Evolutionary conservation across 1,139 yeast species (phyloP), one percentile per base, ranked within the genome.

Genomic region (Suhomyces bokatorum): DNA sequence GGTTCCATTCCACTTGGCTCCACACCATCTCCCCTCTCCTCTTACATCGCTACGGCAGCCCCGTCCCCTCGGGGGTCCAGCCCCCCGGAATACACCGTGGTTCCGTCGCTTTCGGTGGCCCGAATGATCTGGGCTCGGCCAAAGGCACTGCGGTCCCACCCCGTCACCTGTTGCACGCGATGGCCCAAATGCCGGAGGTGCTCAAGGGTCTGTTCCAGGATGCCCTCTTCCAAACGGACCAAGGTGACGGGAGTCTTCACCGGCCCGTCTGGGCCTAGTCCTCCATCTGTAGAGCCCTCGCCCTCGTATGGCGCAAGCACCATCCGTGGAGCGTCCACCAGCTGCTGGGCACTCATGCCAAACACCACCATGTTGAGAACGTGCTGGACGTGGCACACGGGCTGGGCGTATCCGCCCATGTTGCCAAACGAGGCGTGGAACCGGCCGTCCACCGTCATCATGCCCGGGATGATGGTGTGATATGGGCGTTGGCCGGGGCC

Each of bases 371-470:
- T 62, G 60, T 87, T 87, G 50, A 85, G 63, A 30, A 81, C 83
- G 44, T 86, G 91, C 58, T 87, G 93, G 3, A 87, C 83, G 55
- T 87, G 96, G 1, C 93, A 91, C 52, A 85, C 89, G 2, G 95
- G 95, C 60, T 87, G 96, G 70, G 85, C 87, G 66, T 82, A 87
- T 0, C 93, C 96, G 17, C 96, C 96, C 91, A 87, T 87, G 53
- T 86, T 87, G 29, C 95, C 96, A 56, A 79, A 85, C 3, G 86
- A 70, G 0, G 91, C 91, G 59, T 75, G 84, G 24, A 87, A 66
- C 4, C 69, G 69, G 20, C 69, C 67, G 29, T 59, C 64, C 14
- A 59, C 48, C 6, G 87, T 82, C 30, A 87, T 79, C 83, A 87
- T 78, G 0, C 90, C 89, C 0, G 96, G 95, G 47, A 87, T 87